phyloP scores from a whole-genome alignment of 352 stramenopile genomes.

The Globisporangium iwayamae region DNA sequence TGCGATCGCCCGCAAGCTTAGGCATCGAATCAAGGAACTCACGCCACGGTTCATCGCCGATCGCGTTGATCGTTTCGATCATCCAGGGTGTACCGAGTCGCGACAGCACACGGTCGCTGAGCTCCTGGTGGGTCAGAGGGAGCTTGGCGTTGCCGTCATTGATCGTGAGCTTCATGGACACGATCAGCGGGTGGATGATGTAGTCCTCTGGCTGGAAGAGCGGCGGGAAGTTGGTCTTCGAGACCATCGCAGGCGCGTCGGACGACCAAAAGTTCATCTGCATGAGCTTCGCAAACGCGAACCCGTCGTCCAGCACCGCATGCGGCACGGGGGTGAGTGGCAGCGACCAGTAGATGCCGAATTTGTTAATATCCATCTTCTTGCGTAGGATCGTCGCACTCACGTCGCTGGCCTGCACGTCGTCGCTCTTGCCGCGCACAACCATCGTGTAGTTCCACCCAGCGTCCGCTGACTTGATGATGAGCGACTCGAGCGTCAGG shows the following conservation, averaged over 20 bases:
- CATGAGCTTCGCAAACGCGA: constrained; percentile 68
- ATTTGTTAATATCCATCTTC: constrained; percentile 80
- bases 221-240: constrained; percentile 17
- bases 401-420: constrained; percentile 5
- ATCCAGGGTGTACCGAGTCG: constrained; percentile 77
- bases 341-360: constrained; percentile 79
- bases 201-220: constrained; percentile 60
- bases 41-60: constrained; percentile 60
- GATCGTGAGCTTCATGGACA: constrained; percentile 78
- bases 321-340: constrained; percentile 40
- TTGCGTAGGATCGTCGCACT: constrained; percentile 58
- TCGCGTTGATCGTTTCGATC: constrained; percentile 68
- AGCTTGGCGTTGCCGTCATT: constrained; percentile 80
- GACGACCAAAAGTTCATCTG: constrained; percentile 53
- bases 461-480: constrained; percentile 79
- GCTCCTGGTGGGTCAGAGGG: constrained; percentile 71
- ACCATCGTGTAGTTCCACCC: constrained; percentile 85
- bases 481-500: constrained; percentile 73
- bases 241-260: constrained; percentile 9
- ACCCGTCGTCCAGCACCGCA: constrained; percentile 42
- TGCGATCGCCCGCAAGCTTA: constrained; percentile 58
- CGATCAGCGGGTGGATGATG: constrained; percentile 65
- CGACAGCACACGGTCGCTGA: constrained; percentile 66
- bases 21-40: constrained; percentile 75
- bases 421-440: constrained; percentile 32